Evolutionary conservation across 139 green algal genomes (phyloP), one percentile per base, ranked within the genome.

Genomic region (Pedinophyceae sp.): DNA sequence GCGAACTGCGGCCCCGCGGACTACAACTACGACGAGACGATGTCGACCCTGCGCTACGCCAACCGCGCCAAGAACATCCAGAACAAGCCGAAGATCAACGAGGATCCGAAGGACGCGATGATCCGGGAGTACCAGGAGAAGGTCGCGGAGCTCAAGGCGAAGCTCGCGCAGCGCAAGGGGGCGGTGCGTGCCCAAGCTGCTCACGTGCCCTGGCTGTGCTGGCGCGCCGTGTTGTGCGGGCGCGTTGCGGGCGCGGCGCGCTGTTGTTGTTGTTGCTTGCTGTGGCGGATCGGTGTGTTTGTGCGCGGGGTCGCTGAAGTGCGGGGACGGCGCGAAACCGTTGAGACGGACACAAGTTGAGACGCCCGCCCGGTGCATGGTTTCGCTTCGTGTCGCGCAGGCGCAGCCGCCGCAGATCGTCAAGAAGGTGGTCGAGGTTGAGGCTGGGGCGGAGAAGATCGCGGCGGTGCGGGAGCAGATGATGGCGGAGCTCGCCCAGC

Each of bases 81-180:
- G 57, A 93, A 93, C 75, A 86, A 87, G 68, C 79, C 80, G 17
- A 51, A 66, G 27, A 81, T 87, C 60, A 93, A 93, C 62, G 82
- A 93, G 68, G 80, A 87, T 43, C 80, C 82, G 50, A 88, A 87
- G 72, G 80, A 87, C 61, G 78, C 82, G 20, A 86, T 91, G 79
- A 68, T 91, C 7, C 61, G 77, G 13, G 72, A 73, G 60, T 69
- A 69, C 34, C 66, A 73, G 66, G 60, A 43, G 34, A 43, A 43
- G 34, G 34, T 43, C 10, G 34, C 34, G 34, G 34, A 23, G 52
- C 43, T 73, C 3, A 68, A 68, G 54, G 39, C 38, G 4, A 54
- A 73, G 51, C 38, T 63, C 20, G 28, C n/a, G n/a, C 7, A 17
- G 27, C n/a, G 4, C 13, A 47, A 7, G 46, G 22, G 2, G 48